phyloP scores from a whole-genome alignment of 139 green algal genomes.

The Volvox reticuliferus region DNA sequence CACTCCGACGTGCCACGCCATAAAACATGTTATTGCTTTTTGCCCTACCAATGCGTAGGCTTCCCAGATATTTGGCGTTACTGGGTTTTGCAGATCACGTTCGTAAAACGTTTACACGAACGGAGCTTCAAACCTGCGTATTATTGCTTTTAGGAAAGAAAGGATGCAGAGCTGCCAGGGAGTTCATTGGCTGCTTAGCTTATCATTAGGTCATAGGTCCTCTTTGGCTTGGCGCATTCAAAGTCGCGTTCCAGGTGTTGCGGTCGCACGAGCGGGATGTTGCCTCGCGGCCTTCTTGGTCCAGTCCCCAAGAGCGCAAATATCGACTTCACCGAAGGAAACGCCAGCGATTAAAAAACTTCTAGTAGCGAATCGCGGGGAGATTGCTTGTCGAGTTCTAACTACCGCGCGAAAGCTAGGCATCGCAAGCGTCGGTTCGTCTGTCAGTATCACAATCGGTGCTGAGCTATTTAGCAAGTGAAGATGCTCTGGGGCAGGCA shows the following conservation, averaged over 20 bases:
- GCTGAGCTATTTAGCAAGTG: too few species aligned
- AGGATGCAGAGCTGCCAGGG: conserved; percentile 7
- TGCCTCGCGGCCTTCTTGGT: background rate
- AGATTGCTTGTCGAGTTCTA: conserved; percentile 93
- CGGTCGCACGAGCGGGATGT: conserved; percentile 3
- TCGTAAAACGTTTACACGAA: too few species aligned
- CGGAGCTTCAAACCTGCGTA: background rate
- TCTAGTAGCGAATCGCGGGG: conserved; percentile 91
- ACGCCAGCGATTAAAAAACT: conserved; percentile 65
- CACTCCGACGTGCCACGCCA: background rate
- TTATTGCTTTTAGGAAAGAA: background rate
- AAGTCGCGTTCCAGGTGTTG: background rate
- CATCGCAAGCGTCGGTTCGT: conserved; percentile 74
- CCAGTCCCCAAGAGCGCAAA: background rate
- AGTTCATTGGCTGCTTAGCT: conserved; percentile 14
- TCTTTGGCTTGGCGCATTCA: background rate
- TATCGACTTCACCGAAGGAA: background rate
- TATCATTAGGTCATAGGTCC: background rate
- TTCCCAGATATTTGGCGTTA: too few species aligned
- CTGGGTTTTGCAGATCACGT: too few species aligned
- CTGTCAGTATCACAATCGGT: too few species aligned
- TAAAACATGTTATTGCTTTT: too few species aligned
- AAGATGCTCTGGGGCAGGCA: too few species aligned
- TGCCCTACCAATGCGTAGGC: too few species aligned
- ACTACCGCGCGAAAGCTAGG: conserved; percentile 20